Evolutionary conservation across 345 rosid genomes (phyloP).

Genomic region (Excoecaria cochinchinensis): DNA sequence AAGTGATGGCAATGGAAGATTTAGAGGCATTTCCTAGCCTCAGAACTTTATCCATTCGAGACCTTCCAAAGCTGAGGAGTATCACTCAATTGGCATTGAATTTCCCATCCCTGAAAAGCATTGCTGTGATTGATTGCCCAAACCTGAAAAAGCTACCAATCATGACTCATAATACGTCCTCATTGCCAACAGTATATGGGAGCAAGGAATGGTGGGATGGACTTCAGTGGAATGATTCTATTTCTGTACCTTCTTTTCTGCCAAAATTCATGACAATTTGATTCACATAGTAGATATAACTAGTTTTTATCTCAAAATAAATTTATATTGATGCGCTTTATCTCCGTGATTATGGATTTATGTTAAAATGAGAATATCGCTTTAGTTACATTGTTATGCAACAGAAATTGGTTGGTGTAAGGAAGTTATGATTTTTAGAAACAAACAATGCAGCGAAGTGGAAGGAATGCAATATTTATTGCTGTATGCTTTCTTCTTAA

Average conservation of each 20-base stretch:
- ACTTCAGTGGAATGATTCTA: conserved; percentile 32
- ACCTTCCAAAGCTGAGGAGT: conserved; percentile 43
- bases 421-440: too few relatives aligned
- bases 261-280: conserved; percentile 37
- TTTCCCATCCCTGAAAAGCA: conserved; percentile 39
- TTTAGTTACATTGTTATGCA: too few relatives aligned
- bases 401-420: too few relatives aligned
- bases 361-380: too few relatives aligned
- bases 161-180: conserved; percentile 5
- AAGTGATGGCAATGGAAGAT: conserved; percentile 16
- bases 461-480: too few relatives aligned
- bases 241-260: conserved; percentile 14
- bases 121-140: conserved; percentile 44
- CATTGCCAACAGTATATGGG: conserved; percentile 37
- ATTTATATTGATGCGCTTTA: too few relatives aligned
- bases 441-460: too few relatives aligned
- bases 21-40: conserved; percentile 38
- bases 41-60: conserved; percentile 37
- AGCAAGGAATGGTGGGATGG: conserved; percentile 50
- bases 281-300: conserved; percentile 3
- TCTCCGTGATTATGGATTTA: too few relatives aligned
- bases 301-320: too few relatives aligned
- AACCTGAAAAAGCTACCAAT: conserved; percentile 40
- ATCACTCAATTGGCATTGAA: conserved; percentile 29
- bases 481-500: too few relatives aligned